A percentile compares a stretch with the other conserved stretches of the same genome.
phyloP scores from a whole-genome alignment of 2,329 filamentous ascomycete genomes.

The Fusarium sp. region DNA sequence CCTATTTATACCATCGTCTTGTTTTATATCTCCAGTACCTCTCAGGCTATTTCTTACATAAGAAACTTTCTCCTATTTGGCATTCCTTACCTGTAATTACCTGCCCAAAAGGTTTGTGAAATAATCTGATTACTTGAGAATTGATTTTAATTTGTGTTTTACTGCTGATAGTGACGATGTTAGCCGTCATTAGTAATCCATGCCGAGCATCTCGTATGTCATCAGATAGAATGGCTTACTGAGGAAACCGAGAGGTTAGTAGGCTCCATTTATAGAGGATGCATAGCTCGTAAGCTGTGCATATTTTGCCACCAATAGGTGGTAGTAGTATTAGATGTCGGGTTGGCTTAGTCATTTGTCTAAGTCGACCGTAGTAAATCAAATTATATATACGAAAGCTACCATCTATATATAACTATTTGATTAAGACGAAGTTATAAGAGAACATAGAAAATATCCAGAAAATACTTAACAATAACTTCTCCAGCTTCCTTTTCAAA shows the following conservation, averaged over 20 bases:
- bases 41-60: neutral
- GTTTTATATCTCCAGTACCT: neutral
- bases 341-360: neutral
- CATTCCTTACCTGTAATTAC: accelerated
- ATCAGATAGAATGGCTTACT: neutral
- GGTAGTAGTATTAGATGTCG: neutral
- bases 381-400: neutral
- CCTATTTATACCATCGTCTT: neutral
- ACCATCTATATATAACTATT: neutral
- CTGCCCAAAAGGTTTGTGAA: too few relatives aligned
- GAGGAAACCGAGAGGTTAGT: neutral
- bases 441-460: neutral
- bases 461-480: too few relatives aligned
- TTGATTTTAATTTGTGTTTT: neutral
- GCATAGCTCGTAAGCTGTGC: neutral
- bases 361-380: neutral
- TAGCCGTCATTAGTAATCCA: neutral
- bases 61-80: neutral
- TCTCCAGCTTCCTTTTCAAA: accelerated
- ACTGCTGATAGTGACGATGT: neutral
- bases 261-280: neutral
- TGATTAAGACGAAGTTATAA: neutral
- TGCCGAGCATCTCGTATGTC: neutral
- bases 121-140: neutral
- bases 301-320: neutral